These are phyloP conservation scores for Marsdenia floribunda DNA, from an alignment of 257 asterid species.

Conservation along the genomic window DNA sequence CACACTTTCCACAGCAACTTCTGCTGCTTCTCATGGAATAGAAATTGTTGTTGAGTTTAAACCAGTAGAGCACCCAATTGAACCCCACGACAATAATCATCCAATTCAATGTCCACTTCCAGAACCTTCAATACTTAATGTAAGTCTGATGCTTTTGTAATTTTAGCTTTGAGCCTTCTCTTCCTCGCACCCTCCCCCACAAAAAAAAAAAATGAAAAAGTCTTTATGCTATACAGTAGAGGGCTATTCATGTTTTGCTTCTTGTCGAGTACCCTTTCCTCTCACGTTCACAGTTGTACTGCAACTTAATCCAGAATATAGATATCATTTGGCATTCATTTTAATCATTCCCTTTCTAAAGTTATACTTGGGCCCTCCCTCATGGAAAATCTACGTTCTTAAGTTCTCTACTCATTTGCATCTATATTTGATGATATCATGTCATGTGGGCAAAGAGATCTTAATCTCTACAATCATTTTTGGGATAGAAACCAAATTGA, in stretches of 20 bases:
- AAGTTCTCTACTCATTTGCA: background rate
- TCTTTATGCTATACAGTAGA: too few species aligned
- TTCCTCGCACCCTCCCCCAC: background rate
- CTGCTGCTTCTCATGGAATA: constrained; percentile 51
- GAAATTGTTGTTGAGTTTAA: constrained; percentile 69
- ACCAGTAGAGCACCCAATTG: constrained; percentile 72
- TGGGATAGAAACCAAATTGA: background rate
- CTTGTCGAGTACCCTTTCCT: background rate
- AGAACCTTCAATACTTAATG: constrained; percentile 89
- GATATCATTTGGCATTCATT: background rate
- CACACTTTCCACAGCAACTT: constrained; percentile 32
- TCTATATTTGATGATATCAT: background rate
- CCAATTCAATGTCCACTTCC: constrained; percentile 84
- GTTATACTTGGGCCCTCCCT: background rate
- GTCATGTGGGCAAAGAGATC: background rate
- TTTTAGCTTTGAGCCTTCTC: background rate
- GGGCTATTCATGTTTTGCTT: background rate
- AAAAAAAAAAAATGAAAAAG: too few species aligned
- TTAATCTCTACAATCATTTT: constrained; percentile 1
- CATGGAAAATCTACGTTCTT: background rate
- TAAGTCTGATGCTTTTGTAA: constrained; percentile 27
- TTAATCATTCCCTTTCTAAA: background rate
- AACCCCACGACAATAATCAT: constrained; percentile 69
- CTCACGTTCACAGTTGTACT: background rate
- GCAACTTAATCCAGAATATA: background rate